phyloP scores from a whole-genome alignment of 73 alveolate genomes.

The Effrenium voratum region DNA sequence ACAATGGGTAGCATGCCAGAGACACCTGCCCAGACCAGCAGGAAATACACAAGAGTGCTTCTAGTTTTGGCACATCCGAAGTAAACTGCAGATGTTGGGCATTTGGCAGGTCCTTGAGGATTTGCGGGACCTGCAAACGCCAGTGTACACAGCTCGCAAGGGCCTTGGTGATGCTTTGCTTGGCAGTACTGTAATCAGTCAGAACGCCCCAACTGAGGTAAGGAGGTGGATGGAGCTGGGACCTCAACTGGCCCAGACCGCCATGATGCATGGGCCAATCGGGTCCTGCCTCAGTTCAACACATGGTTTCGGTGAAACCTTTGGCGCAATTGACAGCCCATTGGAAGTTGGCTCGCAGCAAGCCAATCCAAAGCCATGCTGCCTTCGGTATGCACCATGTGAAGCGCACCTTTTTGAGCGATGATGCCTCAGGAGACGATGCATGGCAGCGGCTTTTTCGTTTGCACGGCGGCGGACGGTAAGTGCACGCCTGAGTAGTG shows the following conservation, averaged over 20 bases:
- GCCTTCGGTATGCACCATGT: too few relatives aligned
- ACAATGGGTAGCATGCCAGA: neutral
- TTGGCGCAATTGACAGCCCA: neutral
- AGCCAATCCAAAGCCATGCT: too few relatives aligned
- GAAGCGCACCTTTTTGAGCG: too few relatives aligned
- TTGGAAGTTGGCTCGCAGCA: neutral
- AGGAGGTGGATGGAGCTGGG: slow-evolving; percentile 59
- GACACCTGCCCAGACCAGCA: neutral
- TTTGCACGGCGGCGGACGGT: slow-evolving; percentile 46
- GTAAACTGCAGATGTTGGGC: too few relatives aligned
- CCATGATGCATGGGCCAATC: neutral
- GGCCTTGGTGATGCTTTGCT: neutral
- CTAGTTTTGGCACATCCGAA: too few relatives aligned
- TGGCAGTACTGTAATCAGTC: neutral
- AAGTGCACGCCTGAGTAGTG: neutral
- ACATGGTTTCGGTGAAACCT: neutral
- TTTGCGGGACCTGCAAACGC: slow-evolving; percentile 52
- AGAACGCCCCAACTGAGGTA: neutral
- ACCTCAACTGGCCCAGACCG: neutral
- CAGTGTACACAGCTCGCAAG: slow-evolving; percentile 73
- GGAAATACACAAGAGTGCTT: neutral
- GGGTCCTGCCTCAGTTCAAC: too few relatives aligned
- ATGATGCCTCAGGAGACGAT: slow-evolving; percentile 28
- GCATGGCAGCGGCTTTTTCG: slow-evolving; percentile 43
- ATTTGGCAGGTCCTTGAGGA: slow-evolving; percentile 44